Percentiles rank a stretch among this genome's conserved stretches.
These are phyloP conservation scores for Blastobotrys americana DNA, from an alignment of 805 yeast genomes.

Conservation along the genomic window DNA sequence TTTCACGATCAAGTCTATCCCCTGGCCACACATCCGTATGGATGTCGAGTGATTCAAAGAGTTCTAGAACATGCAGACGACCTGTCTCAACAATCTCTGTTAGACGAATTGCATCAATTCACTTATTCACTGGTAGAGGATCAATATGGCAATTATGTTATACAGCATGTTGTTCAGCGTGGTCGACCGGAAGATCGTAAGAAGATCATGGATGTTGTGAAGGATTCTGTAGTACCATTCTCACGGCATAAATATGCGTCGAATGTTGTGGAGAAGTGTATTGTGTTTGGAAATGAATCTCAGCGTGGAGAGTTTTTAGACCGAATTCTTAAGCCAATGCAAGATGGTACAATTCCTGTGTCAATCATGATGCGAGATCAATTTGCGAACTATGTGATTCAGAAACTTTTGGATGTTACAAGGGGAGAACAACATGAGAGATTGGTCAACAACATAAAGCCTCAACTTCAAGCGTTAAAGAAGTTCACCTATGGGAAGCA, in stretches of 20 bases:
- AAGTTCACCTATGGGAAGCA: slow-evolving; percentile 73
- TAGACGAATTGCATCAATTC: slow-evolving; percentile 64
- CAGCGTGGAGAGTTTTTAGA: slow-evolving; percentile 60
- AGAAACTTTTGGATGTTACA: slow-evolving; percentile 80
- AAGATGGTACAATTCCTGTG: slow-evolving; percentile 41
- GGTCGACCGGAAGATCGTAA: slow-evolving; percentile 56
- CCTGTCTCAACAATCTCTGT: slow-evolving; percentile 58
- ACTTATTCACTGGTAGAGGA: slow-evolving; percentile 79
- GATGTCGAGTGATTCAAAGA: slow-evolving; percentile 94
- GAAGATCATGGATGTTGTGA: slow-evolving; percentile 58
- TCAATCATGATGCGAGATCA: slow-evolving; percentile 96
- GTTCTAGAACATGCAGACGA: slow-evolving; percentile 68
- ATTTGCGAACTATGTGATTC: slow-evolving; percentile 95
- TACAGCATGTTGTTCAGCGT: slow-evolving; percentile 87
- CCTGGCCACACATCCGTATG: slow-evolving; percentile 91
- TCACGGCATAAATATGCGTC: slow-evolving; percentile 98
- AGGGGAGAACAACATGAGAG: slow-evolving; percentile 60
- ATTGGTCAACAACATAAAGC: slow-evolving; percentile 68
- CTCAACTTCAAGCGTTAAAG: slow-evolving; percentile 67
- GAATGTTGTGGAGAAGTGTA: slow-evolving; percentile 93
- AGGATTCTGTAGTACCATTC: slow-evolving; percentile 64
- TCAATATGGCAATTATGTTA: slow-evolving; percentile 96
- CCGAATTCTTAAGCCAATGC: slow-evolving; percentile 40
- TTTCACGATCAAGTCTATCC: slow-evolving; percentile 61
- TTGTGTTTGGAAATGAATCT: slow-evolving; percentile 56